Conservation (phyloP, 441 rosid genomes). For the Jatropha podagrica region DNA sequence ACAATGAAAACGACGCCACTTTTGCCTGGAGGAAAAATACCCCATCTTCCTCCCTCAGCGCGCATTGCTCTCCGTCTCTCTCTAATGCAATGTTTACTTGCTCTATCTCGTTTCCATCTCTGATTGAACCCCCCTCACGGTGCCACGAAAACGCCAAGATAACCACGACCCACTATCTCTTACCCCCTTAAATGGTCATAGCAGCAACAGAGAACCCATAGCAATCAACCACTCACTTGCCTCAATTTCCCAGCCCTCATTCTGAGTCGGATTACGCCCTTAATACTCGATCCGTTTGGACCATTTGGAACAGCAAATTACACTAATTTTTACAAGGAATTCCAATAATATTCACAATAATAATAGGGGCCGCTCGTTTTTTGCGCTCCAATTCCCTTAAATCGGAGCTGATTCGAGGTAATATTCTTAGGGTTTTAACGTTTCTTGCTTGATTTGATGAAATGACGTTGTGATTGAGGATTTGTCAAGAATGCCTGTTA, state of each 20-base stretch:
- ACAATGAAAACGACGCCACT: no score
- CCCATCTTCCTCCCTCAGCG: no score
- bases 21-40: no score
- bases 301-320: constrained; percentile 50
- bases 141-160: constrained; percentile 36
- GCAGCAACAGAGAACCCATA: constrained; percentile 25
- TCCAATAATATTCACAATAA: not conserved
- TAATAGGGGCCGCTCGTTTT: not conserved
- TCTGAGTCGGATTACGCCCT: constrained; percentile 87
- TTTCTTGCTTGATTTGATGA: not conserved
- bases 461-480: not conserved
- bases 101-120: no score
- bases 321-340: constrained; percentile 23
- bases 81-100: no score
- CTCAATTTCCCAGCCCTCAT: constrained; percentile 72
- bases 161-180: constrained; percentile 28
- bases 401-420: not conserved
- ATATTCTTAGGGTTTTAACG: not conserved
- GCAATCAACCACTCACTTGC: constrained; percentile 29
- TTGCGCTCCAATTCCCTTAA: not conserved
- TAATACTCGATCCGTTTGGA: constrained; percentile 76
- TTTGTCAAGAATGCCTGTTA: not conserved
- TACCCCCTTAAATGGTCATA: constrained; percentile 45
- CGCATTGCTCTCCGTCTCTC: no score
- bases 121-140: no score